Conservation (phyloP, 2,329 filamentous ascomycete species). For the Alternaria metachromatica region DNA sequence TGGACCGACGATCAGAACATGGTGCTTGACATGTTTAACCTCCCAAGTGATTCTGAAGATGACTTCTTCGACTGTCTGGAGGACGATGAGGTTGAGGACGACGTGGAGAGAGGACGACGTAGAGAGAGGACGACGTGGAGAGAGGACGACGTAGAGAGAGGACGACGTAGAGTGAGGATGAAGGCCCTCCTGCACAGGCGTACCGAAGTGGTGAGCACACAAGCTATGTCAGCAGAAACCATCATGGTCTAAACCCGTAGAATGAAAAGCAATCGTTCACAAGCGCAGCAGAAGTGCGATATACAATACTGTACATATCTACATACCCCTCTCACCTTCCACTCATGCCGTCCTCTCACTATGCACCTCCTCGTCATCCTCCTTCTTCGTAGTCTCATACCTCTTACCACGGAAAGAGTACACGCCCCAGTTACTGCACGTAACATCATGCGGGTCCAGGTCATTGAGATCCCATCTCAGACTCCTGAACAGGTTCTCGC, state of each 20-base stretch:
- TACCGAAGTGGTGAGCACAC: neutral
- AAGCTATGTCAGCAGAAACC: neutral
- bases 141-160: too few species aligned
- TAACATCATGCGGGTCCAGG: constrained; percentile 89
- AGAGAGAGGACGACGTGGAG: too few species aligned
- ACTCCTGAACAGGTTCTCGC: constrained; percentile 93
- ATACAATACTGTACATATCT: constrained; percentile 5
- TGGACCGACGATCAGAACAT: constrained; percentile 20
- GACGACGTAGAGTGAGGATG: too few species aligned
- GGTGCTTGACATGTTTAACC: too few species aligned
- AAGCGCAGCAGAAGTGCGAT: neutral
- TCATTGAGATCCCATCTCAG: constrained; percentile 97
- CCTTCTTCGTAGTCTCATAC: constrained; percentile 72
- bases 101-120: too few species aligned
- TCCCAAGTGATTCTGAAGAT: too few species aligned
- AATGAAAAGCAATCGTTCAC: neutral
- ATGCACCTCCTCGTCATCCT: constrained; percentile 46
- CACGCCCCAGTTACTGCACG: constrained; percentile 94
- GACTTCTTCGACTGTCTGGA: too few species aligned
- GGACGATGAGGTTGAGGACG: too few species aligned
- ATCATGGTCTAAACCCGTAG: neutral
- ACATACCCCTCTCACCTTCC: neutral
- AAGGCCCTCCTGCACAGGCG: neutral
- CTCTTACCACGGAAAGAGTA: constrained; percentile 98
- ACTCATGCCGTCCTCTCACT: constrained; percentile 40